A percentile compares a stretch with the other conserved stretches of the same genome.
Evolutionary conservation across 345 rosid genomes (phyloP).

Genomic region (Firmiana major): DNA sequence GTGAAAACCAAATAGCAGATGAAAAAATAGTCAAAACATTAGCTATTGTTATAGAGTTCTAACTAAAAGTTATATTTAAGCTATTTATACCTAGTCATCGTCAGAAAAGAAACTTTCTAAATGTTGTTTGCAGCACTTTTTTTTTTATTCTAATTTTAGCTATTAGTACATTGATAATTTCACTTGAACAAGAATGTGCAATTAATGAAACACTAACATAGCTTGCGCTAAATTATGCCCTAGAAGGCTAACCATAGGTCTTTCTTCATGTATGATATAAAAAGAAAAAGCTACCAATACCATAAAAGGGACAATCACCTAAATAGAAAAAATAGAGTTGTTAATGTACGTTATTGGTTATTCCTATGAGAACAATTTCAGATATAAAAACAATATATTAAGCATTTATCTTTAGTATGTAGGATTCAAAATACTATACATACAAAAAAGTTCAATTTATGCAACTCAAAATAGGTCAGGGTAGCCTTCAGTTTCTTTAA

Average conservation of each 20-base stretch:
- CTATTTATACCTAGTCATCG: not conserved
- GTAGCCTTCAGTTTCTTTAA: not conserved
- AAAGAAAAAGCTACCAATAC: too few relatives aligned
- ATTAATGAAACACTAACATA: not conserved
- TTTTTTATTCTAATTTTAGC: not conserved
- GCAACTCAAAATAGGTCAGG: not conserved
- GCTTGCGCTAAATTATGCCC: not conserved
- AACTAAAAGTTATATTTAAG: conserved; percentile 1
- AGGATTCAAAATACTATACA: not conserved
- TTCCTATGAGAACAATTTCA: not conserved
- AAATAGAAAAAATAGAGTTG: not conserved
- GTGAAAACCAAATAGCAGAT: not conserved
- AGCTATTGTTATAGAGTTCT: not conserved
- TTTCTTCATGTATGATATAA: not conserved
- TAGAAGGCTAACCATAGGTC: not conserved
- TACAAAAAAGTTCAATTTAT: not conserved
- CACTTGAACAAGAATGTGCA: not conserved
- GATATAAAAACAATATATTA: not conserved
- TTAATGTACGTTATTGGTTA: not conserved
- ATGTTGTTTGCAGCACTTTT: not conserved
- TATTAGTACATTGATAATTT: not conserved
- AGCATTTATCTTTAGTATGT: not conserved
- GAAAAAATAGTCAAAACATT: not conserved
- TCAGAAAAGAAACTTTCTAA: not conserved
- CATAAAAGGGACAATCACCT: not conserved